Evolutionary conservation across 495 filamentous ascomycete species (phyloP).

Genomic region (Penicillium manginii): DNA sequence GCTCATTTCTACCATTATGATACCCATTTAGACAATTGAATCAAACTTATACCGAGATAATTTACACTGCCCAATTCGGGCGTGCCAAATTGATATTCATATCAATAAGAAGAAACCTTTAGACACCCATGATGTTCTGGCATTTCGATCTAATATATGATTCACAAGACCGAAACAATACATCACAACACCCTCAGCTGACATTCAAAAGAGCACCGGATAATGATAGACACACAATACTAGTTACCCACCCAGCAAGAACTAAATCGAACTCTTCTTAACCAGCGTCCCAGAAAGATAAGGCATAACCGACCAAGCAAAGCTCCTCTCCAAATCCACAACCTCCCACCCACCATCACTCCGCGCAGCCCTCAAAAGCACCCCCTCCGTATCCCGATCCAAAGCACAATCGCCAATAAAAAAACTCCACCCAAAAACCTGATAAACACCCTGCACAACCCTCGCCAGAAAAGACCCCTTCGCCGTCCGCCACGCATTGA

Average conservation of each 20-base stretch:
- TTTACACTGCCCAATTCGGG: not conserved
- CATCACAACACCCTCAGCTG: no score
- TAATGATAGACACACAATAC: no score
- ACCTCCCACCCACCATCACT: conserved; percentile 57
- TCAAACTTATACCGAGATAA: no score
- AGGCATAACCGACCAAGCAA: conserved; percentile 53
- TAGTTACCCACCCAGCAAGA: not conserved
- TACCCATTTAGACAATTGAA: conserved; percentile 20
- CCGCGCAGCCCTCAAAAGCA: conserved; percentile 48
- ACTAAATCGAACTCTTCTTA: conserved; percentile 34
- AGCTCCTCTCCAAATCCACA: conserved; percentile 54
- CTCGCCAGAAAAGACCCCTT: conserved; percentile 57
- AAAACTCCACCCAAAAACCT: conserved; percentile 41
- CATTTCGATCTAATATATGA: no score
- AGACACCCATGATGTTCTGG: no score
- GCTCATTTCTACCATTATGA: conserved; percentile 13
- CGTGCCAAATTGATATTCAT: no score
- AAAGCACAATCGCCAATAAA: conserved; percentile 65
- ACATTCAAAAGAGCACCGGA: no score
- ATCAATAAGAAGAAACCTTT: no score
- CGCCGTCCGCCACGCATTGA: conserved; percentile 45
- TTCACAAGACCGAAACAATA: no score
- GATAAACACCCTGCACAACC: conserved; percentile 38
- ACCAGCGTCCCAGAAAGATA: conserved; percentile 60
- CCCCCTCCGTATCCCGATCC: conserved; percentile 57